Conservation (phyloP, 139 green algal species). For the Raphidocelis subcapitata region DNA sequence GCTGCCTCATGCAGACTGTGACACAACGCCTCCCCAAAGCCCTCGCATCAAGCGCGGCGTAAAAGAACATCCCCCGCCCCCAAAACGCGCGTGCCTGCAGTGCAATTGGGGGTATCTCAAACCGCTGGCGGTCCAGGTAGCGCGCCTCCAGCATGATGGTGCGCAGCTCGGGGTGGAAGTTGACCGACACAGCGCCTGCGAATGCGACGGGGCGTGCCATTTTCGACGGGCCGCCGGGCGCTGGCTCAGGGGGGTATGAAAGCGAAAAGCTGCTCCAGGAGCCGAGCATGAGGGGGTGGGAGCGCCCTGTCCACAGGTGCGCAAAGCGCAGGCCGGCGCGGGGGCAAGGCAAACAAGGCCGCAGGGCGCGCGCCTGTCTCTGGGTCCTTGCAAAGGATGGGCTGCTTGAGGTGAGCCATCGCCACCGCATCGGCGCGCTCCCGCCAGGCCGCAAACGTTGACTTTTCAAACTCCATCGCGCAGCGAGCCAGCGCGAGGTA, state of each 20-base stretch:
- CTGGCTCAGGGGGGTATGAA: background rate
- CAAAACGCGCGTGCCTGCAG: too few relatives aligned
- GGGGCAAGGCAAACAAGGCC: conserved; percentile 1
- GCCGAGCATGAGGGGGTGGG: background rate
- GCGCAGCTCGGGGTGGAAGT: conserved; percentile 76
- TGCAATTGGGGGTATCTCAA: conserved; percentile 76
- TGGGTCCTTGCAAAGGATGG: conserved; percentile 62
- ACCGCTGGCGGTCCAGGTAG: conserved; percentile 89
- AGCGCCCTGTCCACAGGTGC: background rate
- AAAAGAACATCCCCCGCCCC: too few relatives aligned
- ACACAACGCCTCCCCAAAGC: too few relatives aligned
- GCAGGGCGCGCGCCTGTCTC: conserved; percentile 38
- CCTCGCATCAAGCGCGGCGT: too few relatives aligned
- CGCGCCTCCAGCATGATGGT: conserved; percentile 79
- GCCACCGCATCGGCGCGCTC: conserved; percentile 62
- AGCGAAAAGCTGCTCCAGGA: background rate
- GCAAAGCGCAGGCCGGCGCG: too few relatives aligned
- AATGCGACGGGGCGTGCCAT: background rate
- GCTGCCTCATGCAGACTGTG: too few relatives aligned
- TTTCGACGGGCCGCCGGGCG: too few relatives aligned
- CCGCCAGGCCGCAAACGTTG: conserved; percentile 70
- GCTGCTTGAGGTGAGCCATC: conserved; percentile 73
- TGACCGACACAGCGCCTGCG: conserved; percentile 60
- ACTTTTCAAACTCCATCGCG: conserved; percentile 89
- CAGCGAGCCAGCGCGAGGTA: conserved; percentile 70